Base-by-base conservation (phyloP, 768 basidiomycete species). In the Macrolepiota albuminosa region DNA sequence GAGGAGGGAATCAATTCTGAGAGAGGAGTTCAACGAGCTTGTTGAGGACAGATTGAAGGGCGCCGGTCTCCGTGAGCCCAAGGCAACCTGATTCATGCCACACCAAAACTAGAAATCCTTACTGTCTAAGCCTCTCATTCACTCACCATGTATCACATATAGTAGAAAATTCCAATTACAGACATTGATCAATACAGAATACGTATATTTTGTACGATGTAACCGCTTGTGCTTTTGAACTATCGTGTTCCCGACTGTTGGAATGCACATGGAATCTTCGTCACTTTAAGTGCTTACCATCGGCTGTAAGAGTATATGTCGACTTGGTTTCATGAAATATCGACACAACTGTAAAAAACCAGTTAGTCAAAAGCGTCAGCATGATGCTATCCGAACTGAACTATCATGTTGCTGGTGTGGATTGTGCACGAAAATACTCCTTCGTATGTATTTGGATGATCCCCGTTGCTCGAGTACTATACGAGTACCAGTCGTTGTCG, bases 21-120 rank as follows among this genome's bases (percentile, higher is more conserved):
- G 95, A 58, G 91, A 92, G 66, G 93, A 95, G 72, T 96, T 96
- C 71, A 88, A 82, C 61, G 90, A 93, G 73, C 80, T 96, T 55
- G 87, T 95, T 7, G 75, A 76, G 16, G 91, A 94, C 51, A 86
- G 83, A 67, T 74, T 94, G 61, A 92, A 89, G 70, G 83, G 75
- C 2, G 42, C 42, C 0, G 1, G 31, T 29, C 56, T 60, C 1
- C 61, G 62, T 13, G 37, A 68, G 42, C 49, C 51, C 13, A 60
- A 54, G 21, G 34, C 55, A 24, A 52, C 57, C 16, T 67, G 40
- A 61, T n/a, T 10, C 5, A 8, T n/a, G 14, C 37, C 37, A 2
- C 21, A 21, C 21, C 21, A 6, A 50, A 14, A 6, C 9, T 26
- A 26, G 14, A 2, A 2, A 29, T 29, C 4, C 31, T 18, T 49